These are phyloP conservation scores for Cryptosporidium felis DNA, from an alignment of 169 alveolate species.

Conservation along the genomic window DNA sequence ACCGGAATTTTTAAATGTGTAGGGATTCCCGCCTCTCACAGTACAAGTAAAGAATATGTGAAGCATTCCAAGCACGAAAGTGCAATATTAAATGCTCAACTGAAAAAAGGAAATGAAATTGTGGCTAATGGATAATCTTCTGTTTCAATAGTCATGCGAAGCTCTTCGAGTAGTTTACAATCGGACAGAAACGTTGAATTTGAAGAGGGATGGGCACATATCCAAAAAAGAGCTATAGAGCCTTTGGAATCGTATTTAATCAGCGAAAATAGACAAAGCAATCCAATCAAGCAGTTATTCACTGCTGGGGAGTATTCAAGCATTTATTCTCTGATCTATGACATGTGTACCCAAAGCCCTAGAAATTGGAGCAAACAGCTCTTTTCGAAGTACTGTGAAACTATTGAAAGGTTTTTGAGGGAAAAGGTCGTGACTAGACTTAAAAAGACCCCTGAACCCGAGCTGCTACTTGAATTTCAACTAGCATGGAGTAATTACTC, in stretches of 20 bases:
- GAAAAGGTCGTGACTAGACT: slow-evolving; percentile 5
- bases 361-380: slow-evolving; percentile 56
- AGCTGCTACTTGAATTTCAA: slow-evolving; percentile 73
- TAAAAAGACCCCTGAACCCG: neutral
- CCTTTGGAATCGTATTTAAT: slow-evolving; percentile 30
- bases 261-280: slow-evolving; percentile 48
- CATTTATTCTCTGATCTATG: slow-evolving; percentile 75
- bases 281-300: slow-evolving; percentile 61
- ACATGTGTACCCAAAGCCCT: slow-evolving; percentile 76
- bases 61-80: no score
- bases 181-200: slow-evolving; percentile 12
- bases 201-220: slow-evolving; percentile 72
- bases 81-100: no score
- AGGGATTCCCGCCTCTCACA: slow-evolving; percentile 6
- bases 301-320: slow-evolving; percentile 75
- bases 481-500: slow-evolving; percentile 81
- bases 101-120: no score
- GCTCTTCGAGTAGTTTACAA: no score
- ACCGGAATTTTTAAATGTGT: no score
- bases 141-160: no score
- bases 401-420: slow-evolving; percentile 48
- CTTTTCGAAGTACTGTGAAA: slow-evolving; percentile 41
- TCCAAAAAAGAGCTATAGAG: slow-evolving; percentile 58
- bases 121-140: no score
- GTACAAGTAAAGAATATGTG: neutral